Evolutionary conservation across 768 basidiomycete genomes (phyloP).

Genomic region (Leccinum truebloodii): DNA sequence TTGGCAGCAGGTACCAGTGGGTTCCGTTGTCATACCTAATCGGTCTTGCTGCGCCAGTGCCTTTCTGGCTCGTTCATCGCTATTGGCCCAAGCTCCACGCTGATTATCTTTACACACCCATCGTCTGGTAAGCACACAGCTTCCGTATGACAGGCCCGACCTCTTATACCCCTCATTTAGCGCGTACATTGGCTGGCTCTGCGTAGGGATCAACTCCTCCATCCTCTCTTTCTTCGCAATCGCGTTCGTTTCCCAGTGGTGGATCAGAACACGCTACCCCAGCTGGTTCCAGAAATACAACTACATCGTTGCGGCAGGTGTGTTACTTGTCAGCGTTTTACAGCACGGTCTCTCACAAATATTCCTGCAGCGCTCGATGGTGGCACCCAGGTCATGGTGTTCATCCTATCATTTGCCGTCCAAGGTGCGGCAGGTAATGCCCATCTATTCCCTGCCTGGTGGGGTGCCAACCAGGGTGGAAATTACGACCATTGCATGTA

Average conservation of each 20-base stretch:
- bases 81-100: conserved; percentile 35
- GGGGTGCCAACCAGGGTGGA: conserved; percentile 57
- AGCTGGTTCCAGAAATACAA: conserved; percentile 41
- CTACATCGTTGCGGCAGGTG: conserved; percentile 44
- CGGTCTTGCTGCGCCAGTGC: conserved; percentile 39
- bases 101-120: conserved; percentile 33
- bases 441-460: conserved; percentile 56
- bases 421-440: conserved; percentile 50
- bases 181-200: conserved; percentile 21
- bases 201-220: conserved; percentile 32
- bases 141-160: background rate
- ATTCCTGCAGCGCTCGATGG: conserved; percentile 35
- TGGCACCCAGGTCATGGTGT: conserved; percentile 54
- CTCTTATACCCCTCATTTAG: conserved; percentile 12
- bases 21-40: conserved; percentile 40
- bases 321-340: background rate
- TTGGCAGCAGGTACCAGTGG: conserved; percentile 36
- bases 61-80: conserved; percentile 42
- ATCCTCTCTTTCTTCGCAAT: conserved; percentile 19
- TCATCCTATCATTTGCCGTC: conserved; percentile 51
- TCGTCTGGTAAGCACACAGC: conserved; percentile 25
- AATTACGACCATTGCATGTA: conserved; percentile 34
- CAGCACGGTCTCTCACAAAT: background rate
- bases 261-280: conserved; percentile 38
- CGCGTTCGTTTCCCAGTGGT: conserved; percentile 39